These are phyloP conservation scores for Cyclostephanos invisitatus DNA, from an alignment of 108 stramenopile species.

Conservation along the genomic window DNA sequence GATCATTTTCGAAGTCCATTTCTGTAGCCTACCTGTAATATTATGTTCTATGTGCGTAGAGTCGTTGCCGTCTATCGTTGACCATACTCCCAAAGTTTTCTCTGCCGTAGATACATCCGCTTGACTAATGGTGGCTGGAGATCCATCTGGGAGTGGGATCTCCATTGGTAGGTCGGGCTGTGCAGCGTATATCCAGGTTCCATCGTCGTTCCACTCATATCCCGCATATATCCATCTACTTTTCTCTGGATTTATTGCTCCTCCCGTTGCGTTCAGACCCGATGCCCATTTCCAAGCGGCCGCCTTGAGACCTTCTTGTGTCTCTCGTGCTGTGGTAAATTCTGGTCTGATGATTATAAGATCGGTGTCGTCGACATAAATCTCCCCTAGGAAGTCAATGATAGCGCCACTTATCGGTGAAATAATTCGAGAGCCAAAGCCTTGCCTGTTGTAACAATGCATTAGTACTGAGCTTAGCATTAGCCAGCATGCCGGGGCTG, in stretches of 20 bases:
- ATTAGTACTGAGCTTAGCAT: conserved; percentile 1
- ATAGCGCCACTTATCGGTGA: neutral
- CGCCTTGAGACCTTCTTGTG: neutral
- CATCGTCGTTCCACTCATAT: neutral
- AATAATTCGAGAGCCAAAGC: neutral
- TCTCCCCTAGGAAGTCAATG: neutral
- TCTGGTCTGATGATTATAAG: neutral
- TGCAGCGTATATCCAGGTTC: neutral
- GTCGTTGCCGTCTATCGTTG: neutral
- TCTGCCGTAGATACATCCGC: neutral
- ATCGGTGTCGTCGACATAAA: neutral
- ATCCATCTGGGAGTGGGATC: neutral
- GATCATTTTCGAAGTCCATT: too few species aligned
- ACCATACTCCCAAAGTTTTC: neutral
- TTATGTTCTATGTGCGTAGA: neutral
- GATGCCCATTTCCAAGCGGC: neutral
- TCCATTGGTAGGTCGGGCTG: neutral
- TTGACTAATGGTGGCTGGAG: neutral
- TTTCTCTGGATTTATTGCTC: neutral
- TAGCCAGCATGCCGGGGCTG: too few species aligned
- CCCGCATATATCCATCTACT: neutral
- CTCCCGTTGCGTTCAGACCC: neutral
- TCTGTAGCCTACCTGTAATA: neutral
- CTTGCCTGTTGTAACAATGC: neutral
- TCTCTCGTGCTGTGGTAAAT: neutral